These are phyloP conservation scores for Citrus reticulata DNA, from an alignment of 345 rosid species.

Conservation along the genomic window DNA sequence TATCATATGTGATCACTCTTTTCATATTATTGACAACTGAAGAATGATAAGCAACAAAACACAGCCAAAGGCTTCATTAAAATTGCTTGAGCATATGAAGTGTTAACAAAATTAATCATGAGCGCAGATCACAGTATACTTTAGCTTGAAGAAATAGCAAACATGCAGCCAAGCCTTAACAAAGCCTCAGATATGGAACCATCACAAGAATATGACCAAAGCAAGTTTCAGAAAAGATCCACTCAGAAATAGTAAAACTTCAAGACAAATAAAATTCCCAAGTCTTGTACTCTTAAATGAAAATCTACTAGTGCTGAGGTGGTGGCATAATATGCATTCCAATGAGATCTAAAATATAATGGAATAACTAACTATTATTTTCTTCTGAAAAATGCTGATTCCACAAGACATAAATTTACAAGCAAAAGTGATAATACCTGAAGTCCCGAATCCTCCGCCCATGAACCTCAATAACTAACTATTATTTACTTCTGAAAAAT, in stretches of 20 bases:
- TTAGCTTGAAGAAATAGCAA: not conserved
- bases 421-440: constrained; percentile 41
- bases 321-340: not conserved
- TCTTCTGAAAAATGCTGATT: not conserved
- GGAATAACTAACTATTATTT: not conserved
- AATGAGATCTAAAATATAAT: not conserved
- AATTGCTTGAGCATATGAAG: not conserved
- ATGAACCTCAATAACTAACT: constrained; percentile 79
- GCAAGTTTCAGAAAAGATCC: not conserved
- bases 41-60: not conserved
- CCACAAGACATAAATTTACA: not conserved
- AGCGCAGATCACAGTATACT: not conserved
- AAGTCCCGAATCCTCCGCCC: constrained; percentile 95
- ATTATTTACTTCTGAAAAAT: not conserved
- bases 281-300: not conserved
- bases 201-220: not conserved
- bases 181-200: not conserved
- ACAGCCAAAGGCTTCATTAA: not conserved
- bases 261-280: not conserved
- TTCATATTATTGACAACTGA: not conserved
- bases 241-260: not conserved
- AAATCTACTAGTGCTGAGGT: not conserved
- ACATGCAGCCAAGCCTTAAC: not conserved
- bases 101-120: not conserved
- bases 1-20: not conserved